These are phyloP conservation scores for Hypholoma fasciculare DNA, from an alignment of 768 basidiomycete genomes.

Conservation along the genomic window DNA sequence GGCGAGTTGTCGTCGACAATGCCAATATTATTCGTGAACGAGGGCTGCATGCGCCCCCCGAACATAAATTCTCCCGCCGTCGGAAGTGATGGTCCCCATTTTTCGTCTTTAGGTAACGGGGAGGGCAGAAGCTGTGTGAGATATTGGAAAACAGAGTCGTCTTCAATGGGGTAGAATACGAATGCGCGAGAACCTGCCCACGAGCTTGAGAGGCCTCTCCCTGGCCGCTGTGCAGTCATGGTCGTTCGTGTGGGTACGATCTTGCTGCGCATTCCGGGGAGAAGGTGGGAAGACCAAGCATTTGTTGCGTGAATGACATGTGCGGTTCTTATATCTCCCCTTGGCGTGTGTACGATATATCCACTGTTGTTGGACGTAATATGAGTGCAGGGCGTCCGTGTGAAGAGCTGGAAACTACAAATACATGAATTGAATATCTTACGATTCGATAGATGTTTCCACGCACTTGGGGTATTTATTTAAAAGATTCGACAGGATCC, in stretches of 20 bases:
- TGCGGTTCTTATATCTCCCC: constrained; percentile 52
- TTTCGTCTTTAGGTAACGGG: neutral
- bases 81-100: constrained; percentile 16
- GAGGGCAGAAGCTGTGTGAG: constrained; percentile 57
- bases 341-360: constrained; percentile 62
- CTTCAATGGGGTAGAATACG: constrained; percentile 50
- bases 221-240: constrained; percentile 64
- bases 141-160: constrained; percentile 53
- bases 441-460: constrained; percentile 14
- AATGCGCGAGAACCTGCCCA: constrained; percentile 53
- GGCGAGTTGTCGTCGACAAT: constrained; percentile 36
- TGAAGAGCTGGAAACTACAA: constrained; percentile 58
- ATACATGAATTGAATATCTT: neutral
- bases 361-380: constrained; percentile 30
- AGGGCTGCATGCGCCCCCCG: constrained; percentile 26
- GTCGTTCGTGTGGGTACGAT: constrained; percentile 59
- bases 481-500: constrained; percentile 50
- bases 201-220: constrained; percentile 11
- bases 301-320: constrained; percentile 88
- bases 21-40: constrained; percentile 33
- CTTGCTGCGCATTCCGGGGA: constrained; percentile 60
- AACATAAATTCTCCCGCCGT: constrained; percentile 59
- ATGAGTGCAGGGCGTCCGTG: constrained; percentile 60
- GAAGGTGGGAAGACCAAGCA: constrained; percentile 76
- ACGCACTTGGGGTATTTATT: constrained; percentile 49